Conservation (phyloP, 345 rosid genomes). For the Viola odorata region DNA sequence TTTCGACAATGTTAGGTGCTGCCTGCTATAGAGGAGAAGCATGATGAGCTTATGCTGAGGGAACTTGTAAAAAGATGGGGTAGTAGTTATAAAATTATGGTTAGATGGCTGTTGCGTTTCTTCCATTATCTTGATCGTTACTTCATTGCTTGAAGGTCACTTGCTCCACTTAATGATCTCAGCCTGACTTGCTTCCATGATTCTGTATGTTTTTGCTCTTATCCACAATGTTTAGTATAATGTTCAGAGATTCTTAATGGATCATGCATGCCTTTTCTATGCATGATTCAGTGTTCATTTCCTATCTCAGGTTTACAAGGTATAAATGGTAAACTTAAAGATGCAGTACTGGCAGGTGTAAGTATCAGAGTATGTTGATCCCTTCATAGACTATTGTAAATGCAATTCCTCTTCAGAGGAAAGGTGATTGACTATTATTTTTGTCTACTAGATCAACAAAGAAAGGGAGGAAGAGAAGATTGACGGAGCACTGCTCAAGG, state of each 20-base stretch:
- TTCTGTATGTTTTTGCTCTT: slow-evolving; percentile 37
- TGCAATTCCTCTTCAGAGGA: background rate
- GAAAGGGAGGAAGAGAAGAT: slow-evolving; percentile 91
- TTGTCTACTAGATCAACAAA: slow-evolving; percentile 53
- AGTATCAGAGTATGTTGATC: slow-evolving; percentile 25
- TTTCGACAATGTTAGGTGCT: slow-evolving; percentile 41
- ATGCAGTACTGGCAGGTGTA: slow-evolving; percentile 67
- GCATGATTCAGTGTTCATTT: background rate
- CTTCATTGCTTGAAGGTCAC: slow-evolving; percentile 68
- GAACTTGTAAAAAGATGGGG: slow-evolving; percentile 80
- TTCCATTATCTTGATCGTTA: slow-evolving; percentile 85
- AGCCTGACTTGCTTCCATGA: slow-evolving; percentile 80
- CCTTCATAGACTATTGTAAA: too few relatives aligned
- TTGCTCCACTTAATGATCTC: slow-evolving; percentile 67
- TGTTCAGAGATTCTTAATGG: background rate
- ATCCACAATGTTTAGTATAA: background rate
- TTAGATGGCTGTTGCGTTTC: slow-evolving; percentile 79
- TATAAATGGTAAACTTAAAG: slow-evolving; percentile 49
- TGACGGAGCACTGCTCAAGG: slow-evolving; percentile 71
- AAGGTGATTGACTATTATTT: slow-evolving; percentile 1
- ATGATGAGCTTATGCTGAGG: slow-evolving; percentile 75
- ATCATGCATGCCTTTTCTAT: background rate
- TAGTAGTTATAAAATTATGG: slow-evolving; percentile 87
- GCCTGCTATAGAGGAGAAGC: slow-evolving; percentile 66
- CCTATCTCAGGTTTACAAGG: slow-evolving; percentile 49